Evolutionary conservation across 371 early-diverging fungal genomes (phyloP), one percentile per base, ranked within the genome.

Genomic region (Apophysomyces variabilis): DNA sequence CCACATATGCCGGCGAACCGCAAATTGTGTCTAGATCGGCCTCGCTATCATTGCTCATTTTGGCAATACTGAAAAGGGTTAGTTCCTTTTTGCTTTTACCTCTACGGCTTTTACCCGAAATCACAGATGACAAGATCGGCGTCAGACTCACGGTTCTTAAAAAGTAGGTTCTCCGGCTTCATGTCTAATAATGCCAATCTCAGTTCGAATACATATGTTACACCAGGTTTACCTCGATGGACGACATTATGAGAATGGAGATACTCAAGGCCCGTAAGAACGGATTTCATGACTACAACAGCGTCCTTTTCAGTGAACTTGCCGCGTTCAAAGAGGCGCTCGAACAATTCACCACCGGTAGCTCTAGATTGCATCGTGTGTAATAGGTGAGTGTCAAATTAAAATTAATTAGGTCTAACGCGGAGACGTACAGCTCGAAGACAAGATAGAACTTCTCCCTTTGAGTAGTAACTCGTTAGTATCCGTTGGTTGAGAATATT

Each of bases 321-420:
- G 8, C 96, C 98, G 57, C 87, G 83, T 47, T 90, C 87, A 67
- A 92, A 84, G 38, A 97, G 91, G 59, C 91, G 85, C 41, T 96
- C 93, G 78, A 97, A 96, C 54, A 97, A 79, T 73, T 96, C 96
- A 46, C 96, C 96, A 47, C 96, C 97, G 39, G 89, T 87, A 32
- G 89, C 92, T 14, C 87, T 87, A 64, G 43, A 37, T 38, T 26
- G 32, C 3, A 26, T 26, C 43, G 43, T 14, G 50, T 38, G 32
- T 12, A 21, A n/a, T 26, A 35, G 38, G 46, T 26, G 32, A 11
- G 12, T 9, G 18, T 13, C 46, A 64, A 44, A 18, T 50, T 50
- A 50, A 26, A 21, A 21, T 32, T 4, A 50, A 50, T 50, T 50
- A 21, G 4, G 41, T 41, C 41, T 13, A 41, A 41, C 5, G 18